A percentile compares a stretch with the other conserved stretches of the same genome.
These are phyloP conservation scores for Calonectria multiphialidica DNA, from an alignment of 2,329 filamentous ascomycete genomes.

Conservation along the genomic window DNA sequence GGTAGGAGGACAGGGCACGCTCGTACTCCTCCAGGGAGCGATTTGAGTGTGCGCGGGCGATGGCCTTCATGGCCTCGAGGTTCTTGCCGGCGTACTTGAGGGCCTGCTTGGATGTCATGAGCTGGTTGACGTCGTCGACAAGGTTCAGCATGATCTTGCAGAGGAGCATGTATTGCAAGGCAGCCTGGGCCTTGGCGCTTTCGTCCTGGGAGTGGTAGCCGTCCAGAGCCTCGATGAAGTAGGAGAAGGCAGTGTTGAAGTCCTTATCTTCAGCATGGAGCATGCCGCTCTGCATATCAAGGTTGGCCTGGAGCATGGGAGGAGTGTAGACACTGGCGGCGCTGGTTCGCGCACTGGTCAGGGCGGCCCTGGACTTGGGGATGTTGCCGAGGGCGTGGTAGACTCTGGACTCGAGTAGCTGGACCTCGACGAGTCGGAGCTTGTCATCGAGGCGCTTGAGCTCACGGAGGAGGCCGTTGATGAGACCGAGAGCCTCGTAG, in stretches of 20 bases:
- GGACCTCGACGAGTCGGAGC: conserved; percentile 96
- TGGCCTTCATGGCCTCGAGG: conserved; percentile 98
- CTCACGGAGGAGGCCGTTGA: conserved; percentile 95
- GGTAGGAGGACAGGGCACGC: conserved; percentile 88
- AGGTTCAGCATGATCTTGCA: conserved; percentile 99
- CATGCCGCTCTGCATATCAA: conserved; percentile 99
- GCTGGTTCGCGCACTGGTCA: conserved; percentile 94
- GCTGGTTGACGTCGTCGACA: conserved; percentile 92
- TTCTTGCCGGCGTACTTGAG: conserved; percentile 96
- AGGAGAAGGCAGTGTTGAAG: conserved; percentile 98
- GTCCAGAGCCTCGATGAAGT: conserved; percentile 99
- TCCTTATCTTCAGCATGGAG: conserved; percentile 98
- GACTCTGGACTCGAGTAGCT: conserved; percentile 95
- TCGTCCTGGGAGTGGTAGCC: conserved; percentile 97
- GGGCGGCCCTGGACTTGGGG: conserved; percentile 91
- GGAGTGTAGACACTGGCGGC: conserved; percentile 98
- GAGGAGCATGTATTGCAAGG: conserved; percentile 98
- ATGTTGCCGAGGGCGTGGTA: conserved; percentile 98
- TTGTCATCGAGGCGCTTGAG: conserved; percentile 99
- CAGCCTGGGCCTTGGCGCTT: conserved; percentile 88
- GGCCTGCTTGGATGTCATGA: conserved; percentile 96
- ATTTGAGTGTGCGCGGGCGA: conserved; percentile 94
- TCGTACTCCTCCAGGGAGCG: conserved; percentile 98
- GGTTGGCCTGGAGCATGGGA: conserved; percentile 91
- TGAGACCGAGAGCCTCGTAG: conserved; percentile 95